These are phyloP conservation scores for Cystofilobasidium bisporidii DNA, from an alignment of 768 basidiomycete species.

Conservation along the genomic window DNA sequence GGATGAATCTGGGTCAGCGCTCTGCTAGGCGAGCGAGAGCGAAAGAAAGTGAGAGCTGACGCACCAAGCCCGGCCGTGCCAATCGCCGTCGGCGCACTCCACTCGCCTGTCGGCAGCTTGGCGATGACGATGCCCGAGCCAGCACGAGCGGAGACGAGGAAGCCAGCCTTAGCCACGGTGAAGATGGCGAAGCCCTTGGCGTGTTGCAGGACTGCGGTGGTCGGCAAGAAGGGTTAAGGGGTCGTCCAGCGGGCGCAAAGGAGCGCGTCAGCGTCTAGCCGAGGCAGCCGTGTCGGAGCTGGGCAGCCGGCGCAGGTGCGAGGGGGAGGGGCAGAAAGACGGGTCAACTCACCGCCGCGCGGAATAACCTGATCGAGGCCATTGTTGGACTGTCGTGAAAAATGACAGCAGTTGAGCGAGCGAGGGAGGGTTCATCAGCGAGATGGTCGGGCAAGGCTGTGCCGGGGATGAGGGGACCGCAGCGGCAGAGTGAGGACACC, in stretches of 20 bases:
- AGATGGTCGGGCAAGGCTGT: too few species aligned
- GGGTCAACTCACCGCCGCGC: too few species aligned
- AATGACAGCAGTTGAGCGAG: too few species aligned
- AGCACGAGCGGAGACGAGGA: conserved; percentile 64
- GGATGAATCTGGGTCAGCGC: too few species aligned
- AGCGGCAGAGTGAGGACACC: background rate
- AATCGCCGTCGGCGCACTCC: conserved; percentile 92
- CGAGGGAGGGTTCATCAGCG: too few species aligned
- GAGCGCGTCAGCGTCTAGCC: conserved; percentile 49
- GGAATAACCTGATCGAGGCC: conserved; percentile 59
- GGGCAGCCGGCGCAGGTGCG: background rate
- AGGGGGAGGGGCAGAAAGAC: background rate
- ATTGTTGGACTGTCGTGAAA: conserved; percentile 51
- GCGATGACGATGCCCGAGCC: conserved; percentile 86
- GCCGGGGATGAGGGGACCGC: too few species aligned
- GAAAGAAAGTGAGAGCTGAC: too few species aligned
- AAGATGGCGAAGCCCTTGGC: conserved; percentile 72
- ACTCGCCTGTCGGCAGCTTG: conserved; percentile 67
- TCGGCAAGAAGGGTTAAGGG: background rate
- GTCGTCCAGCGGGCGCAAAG: conserved; percentile 11
- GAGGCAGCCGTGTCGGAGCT: background rate
- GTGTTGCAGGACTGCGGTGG: conserved; percentile 45
- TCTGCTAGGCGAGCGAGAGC: too few species aligned
- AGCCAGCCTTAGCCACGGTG: conserved; percentile 62
- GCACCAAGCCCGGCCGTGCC: conserved; percentile 19